phyloP scores from a whole-genome alignment of 306 rosid genomes.

The Chamaecrista fasciculata region DNA sequence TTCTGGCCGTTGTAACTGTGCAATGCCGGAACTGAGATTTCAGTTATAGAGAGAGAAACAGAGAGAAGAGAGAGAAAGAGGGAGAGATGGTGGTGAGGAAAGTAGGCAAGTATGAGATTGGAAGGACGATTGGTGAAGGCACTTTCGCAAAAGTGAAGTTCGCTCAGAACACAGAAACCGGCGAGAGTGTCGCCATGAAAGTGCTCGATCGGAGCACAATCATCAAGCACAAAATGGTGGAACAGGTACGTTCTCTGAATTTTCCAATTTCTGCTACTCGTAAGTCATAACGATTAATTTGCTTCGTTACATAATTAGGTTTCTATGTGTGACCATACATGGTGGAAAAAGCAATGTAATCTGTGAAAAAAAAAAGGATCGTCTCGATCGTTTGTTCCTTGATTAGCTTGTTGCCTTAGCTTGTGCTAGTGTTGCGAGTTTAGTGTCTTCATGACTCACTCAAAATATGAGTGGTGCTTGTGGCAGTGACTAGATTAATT shows the following conservation, averaged over 20 bases:
- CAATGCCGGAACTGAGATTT: slow-evolving; percentile 40
- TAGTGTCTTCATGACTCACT: background rate
- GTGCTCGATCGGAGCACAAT: slow-evolving; percentile 79
- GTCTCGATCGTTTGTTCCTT: background rate
- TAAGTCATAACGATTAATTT: too few species aligned
- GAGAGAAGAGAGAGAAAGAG: background rate
- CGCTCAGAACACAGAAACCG: slow-evolving; percentile 88
- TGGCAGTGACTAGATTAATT: background rate
- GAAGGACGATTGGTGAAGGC: slow-evolving; percentile 89
- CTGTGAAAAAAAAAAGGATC: background rate
- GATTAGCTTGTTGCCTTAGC: too few species aligned
- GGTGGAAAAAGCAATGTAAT: slow-evolving; percentile 10
- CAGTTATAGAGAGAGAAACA: slow-evolving; percentile 16
- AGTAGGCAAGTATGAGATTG: slow-evolving; percentile 86
- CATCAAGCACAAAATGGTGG: slow-evolving; percentile 89
- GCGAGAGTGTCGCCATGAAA: slow-evolving; percentile 95
- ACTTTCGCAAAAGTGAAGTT: slow-evolving; percentile 88
- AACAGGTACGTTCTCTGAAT: slow-evolving; percentile 34
- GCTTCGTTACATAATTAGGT: background rate
- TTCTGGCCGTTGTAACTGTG: background rate
- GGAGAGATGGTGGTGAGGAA: slow-evolving; percentile 75
- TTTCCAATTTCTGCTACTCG: background rate
- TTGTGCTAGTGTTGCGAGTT: too few species aligned
- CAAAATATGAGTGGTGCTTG: background rate
- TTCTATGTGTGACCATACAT: background rate